These are phyloP conservation scores for Colletotrichum camelliae DNA, from an alignment of 2,329 filamentous ascomycete species.

Conservation along the genomic window DNA sequence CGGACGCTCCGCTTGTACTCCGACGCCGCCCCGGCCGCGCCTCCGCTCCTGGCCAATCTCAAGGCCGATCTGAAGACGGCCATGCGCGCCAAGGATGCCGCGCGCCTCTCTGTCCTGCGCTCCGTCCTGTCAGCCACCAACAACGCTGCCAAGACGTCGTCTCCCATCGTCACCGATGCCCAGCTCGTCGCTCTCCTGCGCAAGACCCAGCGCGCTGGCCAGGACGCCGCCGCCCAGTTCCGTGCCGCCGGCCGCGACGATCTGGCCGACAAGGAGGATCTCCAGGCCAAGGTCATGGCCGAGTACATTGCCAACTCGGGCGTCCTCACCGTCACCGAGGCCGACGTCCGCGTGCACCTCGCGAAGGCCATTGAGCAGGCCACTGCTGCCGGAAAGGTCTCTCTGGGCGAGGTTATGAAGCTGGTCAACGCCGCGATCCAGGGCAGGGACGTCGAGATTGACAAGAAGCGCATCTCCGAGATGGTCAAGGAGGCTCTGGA, in stretches of 20 bases:
- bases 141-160: conserved; percentile 76
- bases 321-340: conserved; percentile 62
- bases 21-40: conserved; percentile 38
- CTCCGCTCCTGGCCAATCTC: conserved; percentile 57
- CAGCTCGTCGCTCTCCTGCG: conserved; percentile 72
- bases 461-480: conserved; percentile 64
- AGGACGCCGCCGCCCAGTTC: conserved; percentile 69
- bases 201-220: conserved; percentile 63
- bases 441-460: conserved; percentile 70
- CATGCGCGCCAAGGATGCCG: conserved; percentile 68
- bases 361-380: conserved; percentile 55
- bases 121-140: conserved; percentile 71
- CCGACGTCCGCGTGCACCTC: conserved; percentile 63
- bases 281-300: conserved; percentile 68
- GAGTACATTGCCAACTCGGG: conserved; percentile 67
- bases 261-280: conserved; percentile 72
- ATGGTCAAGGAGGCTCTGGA: conserved; percentile 60
- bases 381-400: conserved; percentile 54
- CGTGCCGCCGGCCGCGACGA: conserved; percentile 68
- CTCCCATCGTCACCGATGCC: conserved; percentile 73
- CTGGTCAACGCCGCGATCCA: conserved; percentile 60
- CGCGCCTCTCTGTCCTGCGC: conserved; percentile 72
- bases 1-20: conserved; percentile 24
- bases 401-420: conserved; percentile 69
- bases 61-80: conserved; percentile 68